Evolutionary conservation across 495 filamentous ascomycete genomes (phyloP), one percentile per base, ranked within the genome.

Genomic region (Pyrenula massariospora): DNA sequence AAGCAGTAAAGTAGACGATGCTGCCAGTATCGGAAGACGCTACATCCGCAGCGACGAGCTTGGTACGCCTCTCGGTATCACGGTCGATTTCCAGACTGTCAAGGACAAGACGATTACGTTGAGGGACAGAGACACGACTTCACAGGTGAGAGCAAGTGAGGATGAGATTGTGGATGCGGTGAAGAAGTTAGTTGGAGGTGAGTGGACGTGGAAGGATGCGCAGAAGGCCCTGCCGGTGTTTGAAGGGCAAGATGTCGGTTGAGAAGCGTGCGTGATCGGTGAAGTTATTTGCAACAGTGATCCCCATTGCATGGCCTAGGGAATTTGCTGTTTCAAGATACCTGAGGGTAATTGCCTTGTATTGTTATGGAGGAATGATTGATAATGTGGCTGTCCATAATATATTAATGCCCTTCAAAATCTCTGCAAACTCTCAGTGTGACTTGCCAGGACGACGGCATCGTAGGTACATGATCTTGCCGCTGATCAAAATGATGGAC

Each of bases 61-160:
- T 56, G 80, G 83, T 25, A 83, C 82, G 51, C 79, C 83, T 36
- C 76, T 86, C 52, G 80, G 83, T 59, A 76, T 85, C 63, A 86
- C 81, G n/a, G 74, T 84, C 36, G 80, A 86, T 65, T 88, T 86
- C 68, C 79, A 88, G 73, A 82, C 81, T 25, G 71, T 87, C 54
- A 79, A 83, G 66, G 84, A 87, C 63, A 77, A 77, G 59, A 78
- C 78, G 2, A 75, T 86, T 64, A 88, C 85, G n/a, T 73, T 87
- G 52, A 73, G 84, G 51, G 84, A 87, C 60, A 78, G 82, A 24
- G 84, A 87, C 64, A 74, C 73, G 22, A 89, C 79, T 56, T 80
- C 79, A 65, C 84, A 88, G 68, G 83, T 88, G 24, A 75, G 84
- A 36, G 79, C 80, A 23, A 74, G 73, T 50, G 77, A 86, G 64